Base-by-base conservation (phyloP, 805 yeast species). In the Spathaspora gorwiae region DNA sequence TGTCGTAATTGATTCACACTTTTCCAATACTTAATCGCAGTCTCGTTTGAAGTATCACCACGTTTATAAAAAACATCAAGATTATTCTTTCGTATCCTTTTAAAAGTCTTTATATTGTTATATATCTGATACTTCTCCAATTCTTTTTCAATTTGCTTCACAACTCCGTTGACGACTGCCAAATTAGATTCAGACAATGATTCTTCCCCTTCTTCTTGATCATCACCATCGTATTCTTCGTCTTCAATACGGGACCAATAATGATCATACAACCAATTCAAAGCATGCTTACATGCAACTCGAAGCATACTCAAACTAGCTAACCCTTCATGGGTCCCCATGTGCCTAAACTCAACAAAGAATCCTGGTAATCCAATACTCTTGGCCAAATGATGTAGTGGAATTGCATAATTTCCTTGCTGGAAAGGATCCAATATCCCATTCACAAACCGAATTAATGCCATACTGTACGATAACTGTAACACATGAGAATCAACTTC, bases 331-430 rank as follows among this genome's bases (percentile, higher is more conserved):
- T 94, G 99, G 0, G 99, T 92, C 5, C 95, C 90, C 55, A 80
- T 78, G 62, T 94, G 98, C 45, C 99, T 73, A 29, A 89, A 59
- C 57, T 94, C 99, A 0, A 94, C 99, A 62, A 94, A 89, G 56
- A 77, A 78, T 30, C 83, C 72, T 0, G 98, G 96, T 24, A 94
- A 68, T 1, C 79, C 76, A 19, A 87, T 64, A 37, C 76, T 75
- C 43, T 69, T 75, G 0, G 98, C 98, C 24, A 94, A 64, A 6
- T 75, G 73, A 50, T 85, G 84, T 54, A 94, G 66, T 6, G 97
- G 90, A 12, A 85, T 77, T 0, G 96, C 97, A 58, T 68, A 83
- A 37, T 74, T 78, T 1, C 90, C 79, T 54, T 83, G 87, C 62
- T 94, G 99, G 40, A 76, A 76, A 0, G 95, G 94, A 61, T 94